Evolutionary conservation across 345 rosid genomes (phyloP).

Genomic region (Limnanthes douglasii): DNA sequence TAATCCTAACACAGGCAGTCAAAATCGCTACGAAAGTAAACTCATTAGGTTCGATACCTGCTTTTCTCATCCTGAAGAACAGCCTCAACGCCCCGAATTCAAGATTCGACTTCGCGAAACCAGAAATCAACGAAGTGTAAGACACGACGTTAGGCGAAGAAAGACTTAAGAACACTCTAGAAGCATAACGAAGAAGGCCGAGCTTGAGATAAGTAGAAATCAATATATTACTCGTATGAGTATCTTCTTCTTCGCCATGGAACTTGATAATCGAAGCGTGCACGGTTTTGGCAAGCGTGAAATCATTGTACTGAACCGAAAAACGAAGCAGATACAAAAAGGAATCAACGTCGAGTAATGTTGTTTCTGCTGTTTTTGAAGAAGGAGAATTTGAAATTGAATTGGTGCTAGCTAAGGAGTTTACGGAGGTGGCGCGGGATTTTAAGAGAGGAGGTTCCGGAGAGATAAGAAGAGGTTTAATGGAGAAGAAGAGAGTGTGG

Average conservation of each 20-base stretch:
- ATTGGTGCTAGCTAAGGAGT: constrained; percentile 10
- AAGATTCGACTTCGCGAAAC: constrained; percentile 34
- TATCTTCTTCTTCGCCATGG: constrained; percentile 18
- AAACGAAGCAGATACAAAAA: constrained; percentile 30
- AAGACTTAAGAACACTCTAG: constrained; percentile 26
- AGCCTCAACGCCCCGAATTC: constrained; percentile 34
- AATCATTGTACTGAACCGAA: constrained; percentile 28
- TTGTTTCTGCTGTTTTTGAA: constrained; percentile 8
- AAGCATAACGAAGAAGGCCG: constrained; percentile 37
- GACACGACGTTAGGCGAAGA: constrained; percentile 54
- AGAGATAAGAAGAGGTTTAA: constrained; percentile 9
- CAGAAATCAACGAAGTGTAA: constrained; percentile 47
- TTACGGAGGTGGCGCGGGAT: constrained; percentile 6
- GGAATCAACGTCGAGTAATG: constrained; percentile 11
- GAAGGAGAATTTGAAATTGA: constrained; percentile 5
- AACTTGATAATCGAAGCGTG: constrained; percentile 53
- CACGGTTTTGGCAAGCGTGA: constrained; percentile 33
- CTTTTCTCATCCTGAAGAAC: constrained; percentile 42
- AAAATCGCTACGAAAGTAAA: constrained; percentile 16
- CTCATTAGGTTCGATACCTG: constrained; percentile 16
- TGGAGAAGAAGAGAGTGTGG: constrained; percentile 10
- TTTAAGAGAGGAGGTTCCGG: too few relatives aligned
- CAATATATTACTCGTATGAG: constrained; percentile 33
- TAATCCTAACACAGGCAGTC: constrained; percentile 13
- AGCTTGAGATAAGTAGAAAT: constrained; percentile 50